phyloP scores from a whole-genome alignment of 2,329 filamentous ascomycete genomes.

The Talaromyces rugulosus region DNA sequence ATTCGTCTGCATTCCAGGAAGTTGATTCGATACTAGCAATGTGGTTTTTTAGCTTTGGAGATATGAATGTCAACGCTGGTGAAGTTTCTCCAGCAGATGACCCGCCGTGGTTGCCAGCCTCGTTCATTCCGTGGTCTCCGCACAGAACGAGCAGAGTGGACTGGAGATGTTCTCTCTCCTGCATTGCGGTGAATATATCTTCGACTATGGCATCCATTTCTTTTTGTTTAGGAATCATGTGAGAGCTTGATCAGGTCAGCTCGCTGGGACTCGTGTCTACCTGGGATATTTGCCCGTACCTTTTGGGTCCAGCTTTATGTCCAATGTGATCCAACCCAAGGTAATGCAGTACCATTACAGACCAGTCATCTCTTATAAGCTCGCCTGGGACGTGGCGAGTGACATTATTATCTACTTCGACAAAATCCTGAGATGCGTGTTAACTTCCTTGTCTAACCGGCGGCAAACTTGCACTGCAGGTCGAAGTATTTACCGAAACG shows the following conservation, averaged over 20 bases:
- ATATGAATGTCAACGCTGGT: constrained; percentile 84
- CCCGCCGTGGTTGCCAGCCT: constrained; percentile 93
- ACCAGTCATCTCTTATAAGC: constrained; percentile 76
- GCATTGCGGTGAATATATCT: constrained; percentile 71
- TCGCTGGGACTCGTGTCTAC: constrained; percentile 5
- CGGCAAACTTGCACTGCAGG: not conserved
- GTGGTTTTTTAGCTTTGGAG: constrained; percentile 61
- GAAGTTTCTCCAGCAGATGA: constrained; percentile 93
- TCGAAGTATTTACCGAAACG: constrained; percentile 68
- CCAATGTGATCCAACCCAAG: constrained; percentile 95
- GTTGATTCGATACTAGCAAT: constrained; percentile 53
- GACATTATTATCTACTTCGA: constrained; percentile 95
- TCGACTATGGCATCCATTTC: constrained; percentile 88
- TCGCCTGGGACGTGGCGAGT: constrained; percentile 82
- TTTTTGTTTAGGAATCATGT: constrained; percentile 87
- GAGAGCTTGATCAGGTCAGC: constrained; percentile 52
- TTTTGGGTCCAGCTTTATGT: constrained; percentile 86
- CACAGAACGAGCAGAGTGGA: constrained; percentile 80
- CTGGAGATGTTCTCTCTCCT: constrained; percentile 63
- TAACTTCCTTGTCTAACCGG: constrained; percentile 8
- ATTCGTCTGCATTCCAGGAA: constrained; percentile 60
- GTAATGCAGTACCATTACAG: constrained; percentile 90
- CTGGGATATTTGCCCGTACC: constrained; percentile 44
- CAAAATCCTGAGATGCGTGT: constrained; percentile 69
- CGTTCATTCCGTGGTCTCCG: constrained; percentile 99